These are phyloP conservation scores for Carex arenaria DNA, from an alignment of 202 grass and related monocot genomes.

Conservation along the genomic window DNA sequence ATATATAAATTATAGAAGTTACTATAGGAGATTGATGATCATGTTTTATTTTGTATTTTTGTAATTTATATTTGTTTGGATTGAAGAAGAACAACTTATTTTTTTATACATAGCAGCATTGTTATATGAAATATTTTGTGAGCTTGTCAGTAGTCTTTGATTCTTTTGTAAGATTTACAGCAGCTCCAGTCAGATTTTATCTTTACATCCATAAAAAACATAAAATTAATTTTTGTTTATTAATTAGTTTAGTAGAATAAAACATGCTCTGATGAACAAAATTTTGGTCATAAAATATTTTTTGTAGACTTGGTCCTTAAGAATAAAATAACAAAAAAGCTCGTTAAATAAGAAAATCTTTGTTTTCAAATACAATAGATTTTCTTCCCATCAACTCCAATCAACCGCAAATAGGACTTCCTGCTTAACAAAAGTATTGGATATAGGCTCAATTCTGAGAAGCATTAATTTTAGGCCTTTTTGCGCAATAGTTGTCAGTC, in stretches of 20 bases:
- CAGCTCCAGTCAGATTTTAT: not conserved
- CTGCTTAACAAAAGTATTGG: not conserved
- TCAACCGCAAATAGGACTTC: not conserved
- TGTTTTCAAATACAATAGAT: not conserved
- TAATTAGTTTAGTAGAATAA: not conserved
- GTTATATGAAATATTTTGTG: too few species aligned
- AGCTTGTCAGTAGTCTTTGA: too few species aligned
- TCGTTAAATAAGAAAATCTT: too few species aligned
- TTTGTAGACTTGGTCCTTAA: not conserved
- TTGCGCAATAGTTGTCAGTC: not conserved
- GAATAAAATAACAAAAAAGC: too few species aligned
- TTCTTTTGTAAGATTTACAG: not conserved
- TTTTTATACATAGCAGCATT: not conserved
- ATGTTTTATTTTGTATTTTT: not conserved
- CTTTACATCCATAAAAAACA: not conserved
- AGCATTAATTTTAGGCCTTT: not conserved
- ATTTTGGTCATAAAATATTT: not conserved
- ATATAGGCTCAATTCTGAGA: not conserved
- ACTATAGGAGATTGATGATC: not conserved
- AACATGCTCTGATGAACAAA: not conserved
- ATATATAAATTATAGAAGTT: not conserved
- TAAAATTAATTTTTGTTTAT: not conserved
- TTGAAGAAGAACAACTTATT: not conserved
- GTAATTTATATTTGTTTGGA: not conserved
- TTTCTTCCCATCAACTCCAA: not conserved